These are phyloP conservation scores for Aspergillus hortae DNA, from an alignment of 2,329 filamentous ascomycete species.

Conservation along the genomic window DNA sequence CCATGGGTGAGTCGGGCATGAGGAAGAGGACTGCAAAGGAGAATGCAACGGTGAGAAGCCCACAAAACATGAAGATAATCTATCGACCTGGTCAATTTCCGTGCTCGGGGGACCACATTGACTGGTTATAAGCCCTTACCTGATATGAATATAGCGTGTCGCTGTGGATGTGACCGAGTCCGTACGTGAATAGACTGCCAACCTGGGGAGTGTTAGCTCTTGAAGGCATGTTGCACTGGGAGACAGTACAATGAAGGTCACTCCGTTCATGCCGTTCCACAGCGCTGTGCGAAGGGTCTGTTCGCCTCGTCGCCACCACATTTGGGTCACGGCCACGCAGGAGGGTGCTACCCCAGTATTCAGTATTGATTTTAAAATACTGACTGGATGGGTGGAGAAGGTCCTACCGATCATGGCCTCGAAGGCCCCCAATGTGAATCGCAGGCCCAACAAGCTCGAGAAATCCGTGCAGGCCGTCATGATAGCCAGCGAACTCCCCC, in stretches of 20 bases:
- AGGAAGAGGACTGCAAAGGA: conserved; percentile 44
- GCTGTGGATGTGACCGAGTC: conserved; percentile 56
- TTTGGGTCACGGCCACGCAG: conserved; percentile 57
- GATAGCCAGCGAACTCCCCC: conserved; percentile 51
- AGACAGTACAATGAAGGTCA: conserved; percentile 48
- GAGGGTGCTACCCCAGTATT: conserved; percentile 36
- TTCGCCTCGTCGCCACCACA: conserved; percentile 61
- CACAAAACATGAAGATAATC: conserved; percentile 55
- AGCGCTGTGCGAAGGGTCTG: conserved; percentile 56
- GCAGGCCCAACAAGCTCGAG: conserved; percentile 42
- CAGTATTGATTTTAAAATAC: not conserved
- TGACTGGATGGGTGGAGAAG: not conserved
- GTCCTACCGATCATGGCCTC: conserved; percentile 23
- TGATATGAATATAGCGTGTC: conserved; percentile 33
- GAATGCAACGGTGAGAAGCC: conserved; percentile 49
- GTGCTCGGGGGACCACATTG: too few species aligned
- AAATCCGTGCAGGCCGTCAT: conserved; percentile 53
- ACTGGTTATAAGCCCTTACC: conserved; percentile 5
- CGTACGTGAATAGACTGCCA: conserved; percentile 56
- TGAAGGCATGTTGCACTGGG: not conserved
- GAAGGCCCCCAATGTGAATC: conserved; percentile 44
- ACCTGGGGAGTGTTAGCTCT: conserved; percentile 17
- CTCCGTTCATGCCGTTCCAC: conserved; percentile 61
- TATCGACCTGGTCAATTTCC: not conserved
- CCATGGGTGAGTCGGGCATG: conserved; percentile 51